Base-by-base conservation (phyloP, 2,329 filamentous ascomycete species). In the Colletotrichum euphorbiae region DNA sequence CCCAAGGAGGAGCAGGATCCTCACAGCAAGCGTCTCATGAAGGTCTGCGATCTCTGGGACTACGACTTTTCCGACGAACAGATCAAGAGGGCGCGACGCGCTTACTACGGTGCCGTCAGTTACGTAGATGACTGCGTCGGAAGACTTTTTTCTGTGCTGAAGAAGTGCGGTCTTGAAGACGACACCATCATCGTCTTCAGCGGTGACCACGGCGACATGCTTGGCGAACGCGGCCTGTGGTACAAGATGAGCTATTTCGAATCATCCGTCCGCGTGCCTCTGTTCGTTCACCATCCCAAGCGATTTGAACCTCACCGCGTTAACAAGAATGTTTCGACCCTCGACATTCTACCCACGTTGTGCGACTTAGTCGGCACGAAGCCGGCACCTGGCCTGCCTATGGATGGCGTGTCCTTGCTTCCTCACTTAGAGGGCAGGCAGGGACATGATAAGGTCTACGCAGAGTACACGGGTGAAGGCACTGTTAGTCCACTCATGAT, bases 171-270 rank as follows among this genome's bases (percentile, higher is more conserved):
- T 6, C 84, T 98, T 50, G 90, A 90, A 69, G 89, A 97, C 38
- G 89, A 97, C 80, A 98, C 94, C 12, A 94, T 97, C 73, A 85
- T 98, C 74, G 90, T 98, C 72, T 98, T 98, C 81, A 94, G 91
- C 67, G 94, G 94, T 50, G 94, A 98, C 77, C 94, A 98, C 76
- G 94, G 94, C 63, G 94, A 98, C 79, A 98, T 98, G 94, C 87
- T 98, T 7, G 94, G 94, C 67, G 94, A 98, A 83, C 90, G 93
- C 60, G 92, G 92, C 6, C 83, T 98, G 52, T 98, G 94, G 94
- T 94, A 97, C 84, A 98, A 98, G 86, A 98, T 98, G 94, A 93
- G 89, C 76, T 98, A 96, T 87, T 97, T 94, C 75, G 94, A 98
- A 85, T 91, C 91, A 45, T 97, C 93, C 12, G 93, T 93, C 51